phyloP scores from a whole-genome alignment of 1,284 basidiomycete genomes.

The Moesziomyces parantarcticus region DNA sequence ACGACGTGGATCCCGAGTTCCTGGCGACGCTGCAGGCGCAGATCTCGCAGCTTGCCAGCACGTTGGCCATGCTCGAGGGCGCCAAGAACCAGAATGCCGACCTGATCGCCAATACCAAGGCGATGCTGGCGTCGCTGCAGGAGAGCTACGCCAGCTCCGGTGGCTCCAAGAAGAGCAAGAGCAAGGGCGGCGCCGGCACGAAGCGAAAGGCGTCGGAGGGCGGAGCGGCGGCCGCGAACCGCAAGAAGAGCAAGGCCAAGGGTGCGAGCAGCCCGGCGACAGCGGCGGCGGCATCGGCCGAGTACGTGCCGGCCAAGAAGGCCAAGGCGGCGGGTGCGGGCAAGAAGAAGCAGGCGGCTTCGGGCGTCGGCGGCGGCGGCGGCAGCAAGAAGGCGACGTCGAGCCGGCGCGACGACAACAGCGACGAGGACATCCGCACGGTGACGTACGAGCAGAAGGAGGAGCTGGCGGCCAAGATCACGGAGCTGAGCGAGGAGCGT shows the following conservation, averaged over 20 bases:
- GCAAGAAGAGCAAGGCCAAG: constrained; percentile 53
- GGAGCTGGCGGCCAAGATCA: constrained; percentile 67
- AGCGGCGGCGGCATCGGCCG: constrained; percentile 13
- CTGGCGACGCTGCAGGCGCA: constrained; percentile 55
- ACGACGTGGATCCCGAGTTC: constrained; percentile 51
- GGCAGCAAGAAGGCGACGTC: constrained; percentile 50
- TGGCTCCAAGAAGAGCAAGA: constrained; percentile 56
- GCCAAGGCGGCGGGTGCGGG: constrained; percentile 44
- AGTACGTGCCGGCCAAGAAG: constrained; percentile 50
- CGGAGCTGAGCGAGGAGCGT: constrained; percentile 65
- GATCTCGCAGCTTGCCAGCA: constrained; percentile 55
- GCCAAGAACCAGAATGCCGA: constrained; percentile 59
- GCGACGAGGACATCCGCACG: constrained; percentile 61
- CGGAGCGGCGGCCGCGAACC: constrained; percentile 20
- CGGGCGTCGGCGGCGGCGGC: constrained; percentile 13
- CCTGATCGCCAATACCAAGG: constrained; percentile 58
- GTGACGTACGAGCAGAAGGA: constrained; percentile 68
- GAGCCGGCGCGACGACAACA: constrained; percentile 38
- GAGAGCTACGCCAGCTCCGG: constrained; percentile 49
- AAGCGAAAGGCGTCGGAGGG: constrained; percentile 52
- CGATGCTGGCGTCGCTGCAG: constrained; percentile 54
- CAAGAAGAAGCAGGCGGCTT: constrained; percentile 50
- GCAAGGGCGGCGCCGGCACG: constrained; percentile 35
- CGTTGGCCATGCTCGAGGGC: constrained; percentile 57
- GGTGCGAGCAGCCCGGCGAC: constrained; percentile 25